Evolutionary conservation across 208 protist species (phyloP).

Genomic region (Trypanosoma lewisi): DNA sequence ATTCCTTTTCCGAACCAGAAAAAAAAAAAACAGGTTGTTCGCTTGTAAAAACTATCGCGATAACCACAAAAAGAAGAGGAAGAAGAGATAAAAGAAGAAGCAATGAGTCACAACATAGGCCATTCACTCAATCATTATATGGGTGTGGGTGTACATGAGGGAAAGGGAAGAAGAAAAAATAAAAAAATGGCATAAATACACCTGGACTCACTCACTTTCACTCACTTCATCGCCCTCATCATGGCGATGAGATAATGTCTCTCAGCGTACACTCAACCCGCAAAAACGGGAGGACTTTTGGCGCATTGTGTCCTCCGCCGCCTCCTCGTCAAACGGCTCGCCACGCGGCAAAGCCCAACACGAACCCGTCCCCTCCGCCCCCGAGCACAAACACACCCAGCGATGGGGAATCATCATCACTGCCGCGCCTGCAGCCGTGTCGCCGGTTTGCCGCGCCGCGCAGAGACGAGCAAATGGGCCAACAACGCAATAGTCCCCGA

Average conservation of each 20-base stretch:
- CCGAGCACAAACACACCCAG: conserved; percentile 6
- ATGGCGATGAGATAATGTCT: no score
- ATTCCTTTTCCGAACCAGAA: conserved; percentile 16
- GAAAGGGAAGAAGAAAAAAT: conserved; percentile 12
- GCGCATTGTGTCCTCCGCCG: neutral
- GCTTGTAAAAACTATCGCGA: conserved; percentile 27
- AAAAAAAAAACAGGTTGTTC: conserved; percentile 62
- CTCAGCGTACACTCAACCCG: neutral
- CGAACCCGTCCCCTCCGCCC: no score
- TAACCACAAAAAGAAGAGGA: conserved; percentile 11
- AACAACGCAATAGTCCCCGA: conserved; percentile 35
- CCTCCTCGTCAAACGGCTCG: conserved; percentile 13
- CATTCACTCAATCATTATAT: conserved; percentile 34
- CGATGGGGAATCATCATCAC: neutral
- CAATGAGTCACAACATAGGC: neutral
- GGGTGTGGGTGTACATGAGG: conserved; percentile 25
- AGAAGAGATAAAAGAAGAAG: conserved; percentile 10
- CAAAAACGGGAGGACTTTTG: conserved; percentile 14
- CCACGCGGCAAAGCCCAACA: conserved; percentile 18
- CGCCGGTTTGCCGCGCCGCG: neutral
- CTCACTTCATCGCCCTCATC: no score
- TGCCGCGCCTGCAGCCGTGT: neutral
- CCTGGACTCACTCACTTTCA: no score
- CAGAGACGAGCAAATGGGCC: conserved; percentile 16
- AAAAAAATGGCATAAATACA: conserved; percentile 16